Percentiles rank a stretch among this genome's conserved stretches.
Conservation (phyloP, 2,329 filamentous ascomycete species). For the Scedosporium boydii region DNA sequence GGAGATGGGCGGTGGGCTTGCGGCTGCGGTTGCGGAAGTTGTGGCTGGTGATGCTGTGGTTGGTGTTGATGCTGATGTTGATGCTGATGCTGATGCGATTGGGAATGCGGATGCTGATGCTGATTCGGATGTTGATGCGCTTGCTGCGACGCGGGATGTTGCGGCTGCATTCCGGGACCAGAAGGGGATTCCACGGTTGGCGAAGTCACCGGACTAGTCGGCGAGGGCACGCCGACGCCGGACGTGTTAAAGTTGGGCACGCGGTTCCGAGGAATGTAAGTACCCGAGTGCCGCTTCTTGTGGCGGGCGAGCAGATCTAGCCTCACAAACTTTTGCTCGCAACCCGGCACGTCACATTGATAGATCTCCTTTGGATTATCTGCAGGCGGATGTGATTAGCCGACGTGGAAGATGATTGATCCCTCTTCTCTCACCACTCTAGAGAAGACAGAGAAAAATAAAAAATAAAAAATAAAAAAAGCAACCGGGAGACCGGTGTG, state of each 20-base stretch:
- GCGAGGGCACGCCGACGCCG: slow-evolving; percentile 10
- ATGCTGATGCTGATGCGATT: background rate
- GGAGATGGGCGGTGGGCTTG: background rate
- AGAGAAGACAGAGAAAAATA: too few species aligned
- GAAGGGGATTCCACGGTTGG: background rate
- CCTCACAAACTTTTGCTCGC: slow-evolving; percentile 67
- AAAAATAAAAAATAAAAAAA: too few species aligned
- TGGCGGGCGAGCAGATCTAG: slow-evolving; percentile 66
- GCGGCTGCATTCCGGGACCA: slow-evolving; percentile 3
- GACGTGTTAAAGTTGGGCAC: slow-evolving; percentile 36
- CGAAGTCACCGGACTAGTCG: background rate
- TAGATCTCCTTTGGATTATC: slow-evolving; percentile 76
- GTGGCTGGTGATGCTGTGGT: background rate
- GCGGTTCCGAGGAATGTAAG: slow-evolving; percentile 40
- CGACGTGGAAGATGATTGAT: too few species aligned
- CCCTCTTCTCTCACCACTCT: too few species aligned
- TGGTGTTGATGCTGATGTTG: slow-evolving; percentile 1
- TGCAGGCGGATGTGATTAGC: slow-evolving; percentile 20
- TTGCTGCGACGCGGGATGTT: slow-evolving; percentile 1
- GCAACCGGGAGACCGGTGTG: too few species aligned
- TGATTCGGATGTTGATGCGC: background rate
- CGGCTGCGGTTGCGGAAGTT: background rate
- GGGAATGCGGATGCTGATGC: background rate
- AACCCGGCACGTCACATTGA: slow-evolving; percentile 64
- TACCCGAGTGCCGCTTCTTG: slow-evolving; percentile 53